Evolutionary conservation across 352 stramenopile species (phyloP), one percentile per base, ranked within the genome.

Genomic region (Pythium rishiriense): DNA sequence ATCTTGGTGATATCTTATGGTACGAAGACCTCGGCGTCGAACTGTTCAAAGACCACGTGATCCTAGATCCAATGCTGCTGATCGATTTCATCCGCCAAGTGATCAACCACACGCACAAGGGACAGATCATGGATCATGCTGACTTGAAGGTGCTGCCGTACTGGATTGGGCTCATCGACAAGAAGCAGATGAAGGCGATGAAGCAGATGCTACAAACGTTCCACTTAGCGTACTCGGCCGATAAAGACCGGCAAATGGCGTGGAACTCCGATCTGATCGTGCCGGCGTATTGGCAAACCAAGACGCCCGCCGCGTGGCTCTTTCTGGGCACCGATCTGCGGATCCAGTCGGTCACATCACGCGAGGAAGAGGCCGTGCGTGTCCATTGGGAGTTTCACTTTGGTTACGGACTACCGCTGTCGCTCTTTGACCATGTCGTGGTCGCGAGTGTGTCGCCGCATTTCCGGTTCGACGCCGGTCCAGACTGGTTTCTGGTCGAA

Each of bases 1-100:
- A 62, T 50, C 49, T 70, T 2, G 63, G 63, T 1, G 62, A 69
- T 24, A 48, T 69, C 2, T 12, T 69, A 26, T 69, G 54, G 62
- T 64, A 58, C n/a, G 29, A 54, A 31, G 28, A 54, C 22, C 35
- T 50, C 14, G 50, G 42, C 31, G 28, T 41, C 15, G 24, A 22
- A 12, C 17, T 41, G 14, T 59, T 70, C 33, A 2, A 21, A 22
- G 4, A 55, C 31, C 2, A 11, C 11, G 41, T 66, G 39, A 28
- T 66, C 3, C 25, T 60, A 12, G 43, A 54, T 49, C 37, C 59
- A 4, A 0, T 15, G 15, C 24, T 66, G 2, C 3, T 66, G 26
- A 60, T 60, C 29, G 43, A 49, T 0, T 60, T 66, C 25, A 19
- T 60, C 2, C 28, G 49, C 0, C 26, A 60, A 15, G 22, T 60